Evolutionary conservation across 768 basidiomycete genomes (phyloP), one percentile per base, ranked within the genome.

Genomic region (Russula brevipes): DNA sequence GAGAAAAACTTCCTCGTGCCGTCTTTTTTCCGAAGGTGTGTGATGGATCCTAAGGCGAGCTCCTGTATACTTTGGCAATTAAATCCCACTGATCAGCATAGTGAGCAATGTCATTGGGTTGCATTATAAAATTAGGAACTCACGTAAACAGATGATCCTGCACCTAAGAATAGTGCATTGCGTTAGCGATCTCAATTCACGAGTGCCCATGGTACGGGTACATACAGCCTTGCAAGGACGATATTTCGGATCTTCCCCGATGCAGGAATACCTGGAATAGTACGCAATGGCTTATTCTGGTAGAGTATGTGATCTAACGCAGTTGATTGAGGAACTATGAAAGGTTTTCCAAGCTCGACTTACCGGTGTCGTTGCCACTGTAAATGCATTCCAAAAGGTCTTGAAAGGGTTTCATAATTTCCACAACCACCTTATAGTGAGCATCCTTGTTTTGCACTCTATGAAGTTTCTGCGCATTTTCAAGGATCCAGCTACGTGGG

Each of bases 401-500:
- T 42, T 31, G 54, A 12, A 63, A 51, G 0, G 49, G 52, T 10
- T n/a, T 38, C 30, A 46, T 7, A 12, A 63, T 49, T 6, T 24
- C 19, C 53, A 46, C 44, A 19, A 36, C 46, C 1, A n/a, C 1
- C n/a, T 8, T 0, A 16, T 16, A 0, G 11, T 41, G 14, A 2
- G 49, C 50, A 11, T 46, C 47, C 31, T 65, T 66, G n/a, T 57
- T 57, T 45, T 54, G 46, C 12, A 67, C 54, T n/a, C 45, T 61
- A 5, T 64, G 7, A 2, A 57, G 33, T 4, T 57, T 55, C 4
- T 54, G 58, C 19, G 61, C 8, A 33, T 62, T 47, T 33, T 55
- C 55, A 17, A 70, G 52, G 24, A 70, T 51, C 69, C 66, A 70
- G 55, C 68, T 67, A 7, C 62, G 65, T 5, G 69, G 69, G 35